These are phyloP conservation scores for Cytospora chrysosperma DNA, from an alignment of 2,329 filamentous ascomycete genomes.

Conservation along the genomic window DNA sequence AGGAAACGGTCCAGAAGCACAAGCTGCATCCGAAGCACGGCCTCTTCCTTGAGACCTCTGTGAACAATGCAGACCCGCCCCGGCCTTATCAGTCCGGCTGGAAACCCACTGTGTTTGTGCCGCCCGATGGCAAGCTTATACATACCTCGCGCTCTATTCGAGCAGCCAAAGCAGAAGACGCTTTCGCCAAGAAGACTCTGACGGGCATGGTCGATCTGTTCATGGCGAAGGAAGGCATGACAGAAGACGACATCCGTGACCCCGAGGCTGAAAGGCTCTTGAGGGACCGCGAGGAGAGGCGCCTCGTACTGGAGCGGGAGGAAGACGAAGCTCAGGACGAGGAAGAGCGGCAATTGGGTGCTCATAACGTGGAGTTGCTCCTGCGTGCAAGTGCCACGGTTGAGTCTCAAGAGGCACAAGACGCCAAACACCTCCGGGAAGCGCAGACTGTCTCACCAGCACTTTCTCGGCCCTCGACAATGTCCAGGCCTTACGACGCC, in stretches of 20 bases:
- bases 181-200: constrained; percentile 27
- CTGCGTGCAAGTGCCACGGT: constrained; percentile 25
- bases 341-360: constrained; percentile 17
- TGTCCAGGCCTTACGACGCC: constrained; percentile 44
- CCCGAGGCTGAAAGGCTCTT: constrained; percentile 26
- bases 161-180: constrained; percentile 23
- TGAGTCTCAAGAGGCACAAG: constrained; percentile 18
- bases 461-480: constrained; percentile 24
- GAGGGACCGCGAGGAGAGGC: constrained; percentile 26
- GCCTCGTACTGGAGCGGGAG: constrained; percentile 26
- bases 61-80: constrained; percentile 44
- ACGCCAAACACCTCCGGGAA: constrained; percentile 13
- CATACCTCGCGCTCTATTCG: constrained; percentile 43
- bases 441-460: constrained; percentile 11
- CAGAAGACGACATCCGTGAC: constrained; percentile 26
- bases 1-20: constrained; percentile 48
- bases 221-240: constrained; percentile 29
- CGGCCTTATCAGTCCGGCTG: constrained; percentile 43
- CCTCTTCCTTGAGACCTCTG: constrained; percentile 49
- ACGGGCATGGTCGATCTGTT: constrained; percentile 26
- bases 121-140: constrained; percentile 46
- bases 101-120: constrained; percentile 50
- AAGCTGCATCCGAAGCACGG: constrained; percentile 54
- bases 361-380: constrained; percentile 27
- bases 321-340: constrained; percentile 27